phyloP scores from a whole-genome alignment of 1,284 basidiomycete genomes.

The Fomitiporia mediterranea region DNA sequence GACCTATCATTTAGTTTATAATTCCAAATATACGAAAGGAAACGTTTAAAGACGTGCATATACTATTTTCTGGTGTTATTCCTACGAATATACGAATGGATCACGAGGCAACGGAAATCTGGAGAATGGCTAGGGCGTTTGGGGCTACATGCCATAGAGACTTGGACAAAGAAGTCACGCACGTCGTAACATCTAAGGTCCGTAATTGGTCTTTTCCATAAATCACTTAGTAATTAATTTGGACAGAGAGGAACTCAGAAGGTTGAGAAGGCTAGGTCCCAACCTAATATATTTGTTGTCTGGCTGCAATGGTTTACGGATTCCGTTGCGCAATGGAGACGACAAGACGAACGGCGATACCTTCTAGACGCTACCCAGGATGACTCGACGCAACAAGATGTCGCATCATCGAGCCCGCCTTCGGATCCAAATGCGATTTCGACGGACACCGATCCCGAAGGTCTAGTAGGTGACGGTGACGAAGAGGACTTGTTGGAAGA shows the following conservation, averaged over 20 bases:
- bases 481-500: slow-evolving; percentile 28
- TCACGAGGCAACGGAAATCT: slow-evolving; percentile 81
- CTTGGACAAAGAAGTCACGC: slow-evolving; percentile 69
- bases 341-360: slow-evolving; percentile 70
- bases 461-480: slow-evolving; percentile 60
- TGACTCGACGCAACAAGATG: slow-evolving; percentile 26
- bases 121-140: slow-evolving; percentile 84
- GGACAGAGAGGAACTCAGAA: slow-evolving; percentile 82
- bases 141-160: slow-evolving; percentile 79
- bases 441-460: slow-evolving; percentile 60
- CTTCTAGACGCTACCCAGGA: slow-evolving; percentile 49
- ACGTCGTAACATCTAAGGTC: slow-evolving; percentile 87
- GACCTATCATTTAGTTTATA: slow-evolving; percentile 50
- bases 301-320: slow-evolving; percentile 88
- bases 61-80: slow-evolving; percentile 93
- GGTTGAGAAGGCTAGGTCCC: slow-evolving; percentile 73
- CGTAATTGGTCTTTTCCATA: slow-evolving; percentile 12
- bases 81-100: slow-evolving; percentile 64
- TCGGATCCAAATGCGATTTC: slow-evolving; percentile 53
- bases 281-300: slow-evolving; percentile 74
- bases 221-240: slow-evolving; percentile 14
- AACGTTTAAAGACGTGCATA: slow-evolving; percentile 71
- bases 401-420: slow-evolving; percentile 40
- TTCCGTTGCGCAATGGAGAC: slow-evolving; percentile 76
- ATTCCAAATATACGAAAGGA: slow-evolving; percentile 76